Base-by-base conservation (phyloP, 495 filamentous ascomycete species). In the Penicillium lividum region DNA sequence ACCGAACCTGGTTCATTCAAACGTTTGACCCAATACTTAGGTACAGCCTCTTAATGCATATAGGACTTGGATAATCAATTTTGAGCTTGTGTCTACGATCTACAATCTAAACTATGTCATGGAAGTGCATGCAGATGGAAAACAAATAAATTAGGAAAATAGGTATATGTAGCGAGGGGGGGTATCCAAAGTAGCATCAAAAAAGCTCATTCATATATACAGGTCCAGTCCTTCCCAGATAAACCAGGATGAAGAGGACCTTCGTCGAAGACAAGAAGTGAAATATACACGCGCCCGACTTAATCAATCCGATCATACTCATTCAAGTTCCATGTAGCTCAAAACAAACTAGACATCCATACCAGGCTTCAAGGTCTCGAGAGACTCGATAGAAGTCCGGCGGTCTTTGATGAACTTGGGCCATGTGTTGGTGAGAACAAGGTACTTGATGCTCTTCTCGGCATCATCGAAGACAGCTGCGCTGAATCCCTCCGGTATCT, bases 361-460 rank as follows among this genome's bases (percentile, higher is more conserved):
- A 16, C 38, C 38, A 40, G 38, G 38, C 38, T 40, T 40, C 38
- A 40, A 40, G 7, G 38, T 40, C 38, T 40, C 38, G 15, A 40
- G n/a, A 16, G 62, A 74, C 16, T 51, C 57, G 4, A 54, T 46
- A 42, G 68, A 71, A 36, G 27, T 50, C 15, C 66, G 36, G 42
- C 54, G 61, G 18, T 56, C 55, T 53, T 45, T 52, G 50, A 87
- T 78, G 44, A 85, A 87, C 68, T 86, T 86, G 28, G 82, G 83
- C 86, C 86, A 90, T 8, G 86, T 89, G 65, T 89, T 88, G 6
- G 83, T 86, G 56, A 86, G 77, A 0, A 90, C 85, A 18, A 89
- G 74, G 59, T 87, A 86, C 72, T 86, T 88, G 73, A 89, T 83
- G 55, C 80, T 83, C 38, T 74, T 66, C 67, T 87, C 80, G 0